Percentiles rank a stretch among this genome's conserved stretches.
Conservation (phyloP, 495 filamentous ascomycete genomes). For the Astrocystis sublimbata region DNA sequence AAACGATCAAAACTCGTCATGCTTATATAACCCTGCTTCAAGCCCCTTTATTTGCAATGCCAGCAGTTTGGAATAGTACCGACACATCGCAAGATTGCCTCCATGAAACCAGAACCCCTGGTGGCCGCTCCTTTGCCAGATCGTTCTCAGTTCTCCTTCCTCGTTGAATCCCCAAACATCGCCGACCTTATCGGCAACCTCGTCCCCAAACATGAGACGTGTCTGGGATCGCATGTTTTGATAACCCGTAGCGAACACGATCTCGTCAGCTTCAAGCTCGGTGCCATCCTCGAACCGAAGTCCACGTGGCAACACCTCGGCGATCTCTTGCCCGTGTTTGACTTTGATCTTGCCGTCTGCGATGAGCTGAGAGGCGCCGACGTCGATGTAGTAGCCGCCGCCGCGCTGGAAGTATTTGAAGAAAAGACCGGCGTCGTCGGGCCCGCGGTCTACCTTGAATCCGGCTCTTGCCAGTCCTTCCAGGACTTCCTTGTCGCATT, state of each 20-base stretch:
- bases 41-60: constrained; percentile 49
- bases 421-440: constrained; percentile 54
- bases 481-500: constrained; percentile 47
- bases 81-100: constrained; percentile 61
- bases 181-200: constrained; percentile 54
- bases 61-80: constrained; percentile 61
- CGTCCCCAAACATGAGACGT: constrained; percentile 59
- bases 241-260: constrained; percentile 68
- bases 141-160: constrained; percentile 63
- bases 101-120: constrained; percentile 71
- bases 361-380: constrained; percentile 60
- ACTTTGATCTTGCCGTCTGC: constrained; percentile 63
- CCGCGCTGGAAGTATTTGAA: constrained; percentile 62
- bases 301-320: constrained; percentile 54
- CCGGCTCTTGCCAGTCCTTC: constrained; percentile 58
- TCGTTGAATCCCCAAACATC: constrained; percentile 65
- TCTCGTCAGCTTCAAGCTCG: constrained; percentile 59
- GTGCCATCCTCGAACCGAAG: constrained; percentile 58
- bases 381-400: constrained; percentile 66
- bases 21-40: constrained; percentile 24
- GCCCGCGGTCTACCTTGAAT: constrained; percentile 60
- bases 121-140: constrained; percentile 63
- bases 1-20: constrained; percentile 1
- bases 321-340: constrained; percentile 23
- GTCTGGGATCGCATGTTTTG: constrained; percentile 59